Percentiles rank a stretch among this genome's conserved stretches.
These are phyloP conservation scores for Populus tomentosa DNA, from an alignment of 441 rosid species.

Conservation along the genomic window DNA sequence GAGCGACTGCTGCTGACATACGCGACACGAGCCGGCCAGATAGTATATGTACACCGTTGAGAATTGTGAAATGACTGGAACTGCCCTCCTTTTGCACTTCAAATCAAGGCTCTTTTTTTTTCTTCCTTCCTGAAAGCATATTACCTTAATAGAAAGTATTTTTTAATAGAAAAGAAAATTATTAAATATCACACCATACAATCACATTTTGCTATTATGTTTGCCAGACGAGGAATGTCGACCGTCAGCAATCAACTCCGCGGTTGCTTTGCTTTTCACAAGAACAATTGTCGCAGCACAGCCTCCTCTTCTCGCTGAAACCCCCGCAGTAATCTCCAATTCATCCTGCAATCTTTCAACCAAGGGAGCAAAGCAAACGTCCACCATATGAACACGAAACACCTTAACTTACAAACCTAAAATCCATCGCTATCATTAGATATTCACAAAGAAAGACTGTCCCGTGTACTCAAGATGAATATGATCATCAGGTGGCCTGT, in stretches of 20 bases:
- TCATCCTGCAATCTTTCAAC: conserved; percentile 50
- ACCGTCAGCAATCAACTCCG: conserved; percentile 84
- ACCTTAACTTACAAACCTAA: too few relatives aligned
- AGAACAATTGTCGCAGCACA: conserved; percentile 65
- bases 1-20: not conserved
- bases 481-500: too few relatives aligned
- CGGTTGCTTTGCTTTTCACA: conserved; percentile 58
- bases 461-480: too few relatives aligned
- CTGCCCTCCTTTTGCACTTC: not conserved
- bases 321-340: conserved; percentile 60
- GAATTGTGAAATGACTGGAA: not conserved
- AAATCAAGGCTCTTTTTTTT: not conserved
- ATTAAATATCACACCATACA: not conserved
- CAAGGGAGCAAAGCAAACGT: not conserved
- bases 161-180: not conserved
- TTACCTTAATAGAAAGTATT: not conserved
- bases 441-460: too few relatives aligned
- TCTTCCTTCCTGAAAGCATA: not conserved
- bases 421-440: too few relatives aligned
- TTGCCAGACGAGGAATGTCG: conserved; percentile 77
- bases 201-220: conserved; percentile 63
- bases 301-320: conserved; percentile 60
- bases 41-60: not conserved
- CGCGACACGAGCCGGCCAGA: not conserved
- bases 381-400: too few relatives aligned